Percentiles rank a stretch among this genome's conserved stretches.
These are phyloP conservation scores for Sechiopsis laciniata DNA, from an alignment of 306 rosid genomes.

Conservation along the genomic window DNA sequence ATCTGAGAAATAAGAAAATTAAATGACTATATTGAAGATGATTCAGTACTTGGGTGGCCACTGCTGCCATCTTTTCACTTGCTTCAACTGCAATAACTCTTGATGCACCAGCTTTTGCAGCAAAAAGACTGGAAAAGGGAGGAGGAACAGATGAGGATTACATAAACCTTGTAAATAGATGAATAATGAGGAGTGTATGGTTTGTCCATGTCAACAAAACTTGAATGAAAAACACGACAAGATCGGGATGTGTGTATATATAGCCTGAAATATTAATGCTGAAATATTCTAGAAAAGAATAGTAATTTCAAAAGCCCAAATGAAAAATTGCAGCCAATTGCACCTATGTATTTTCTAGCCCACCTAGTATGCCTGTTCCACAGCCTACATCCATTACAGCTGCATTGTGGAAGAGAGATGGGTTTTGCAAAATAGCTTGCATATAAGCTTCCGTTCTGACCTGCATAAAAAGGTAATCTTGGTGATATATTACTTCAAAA, in stretches of 20 bases:
- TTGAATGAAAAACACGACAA: background rate
- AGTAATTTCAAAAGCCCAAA: background rate
- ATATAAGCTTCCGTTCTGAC: slow-evolving; percentile 88
- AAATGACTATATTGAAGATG: slow-evolving; percentile 1
- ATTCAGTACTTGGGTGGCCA: too few species aligned
- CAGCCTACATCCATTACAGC: slow-evolving; percentile 92
- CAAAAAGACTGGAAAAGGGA: slow-evolving; percentile 49
- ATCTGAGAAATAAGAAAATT: background rate
- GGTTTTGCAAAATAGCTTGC: slow-evolving; percentile 69
- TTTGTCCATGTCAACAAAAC: background rate
- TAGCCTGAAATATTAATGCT: background rate
- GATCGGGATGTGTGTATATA: too few species aligned
- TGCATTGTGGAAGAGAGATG: slow-evolving; percentile 64
- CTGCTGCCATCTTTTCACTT: slow-evolving; percentile 71
- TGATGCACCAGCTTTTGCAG: slow-evolving; percentile 81
- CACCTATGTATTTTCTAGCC: slow-evolving; percentile 21
- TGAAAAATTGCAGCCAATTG: slow-evolving; percentile 2
- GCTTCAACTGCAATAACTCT: slow-evolving; percentile 92
- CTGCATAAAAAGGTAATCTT: slow-evolving; percentile 34
- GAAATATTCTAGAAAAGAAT: too few species aligned
- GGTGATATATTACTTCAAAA: background rate
- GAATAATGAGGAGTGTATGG: background rate
- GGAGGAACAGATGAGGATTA: slow-evolving; percentile 10
- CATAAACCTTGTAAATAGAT: background rate
- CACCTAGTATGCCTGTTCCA: slow-evolving; percentile 95